Evolutionary conservation across 257 asterid genomes (phyloP), one percentile per base, ranked within the genome.

Genomic region (Solanum sitiens): DNA sequence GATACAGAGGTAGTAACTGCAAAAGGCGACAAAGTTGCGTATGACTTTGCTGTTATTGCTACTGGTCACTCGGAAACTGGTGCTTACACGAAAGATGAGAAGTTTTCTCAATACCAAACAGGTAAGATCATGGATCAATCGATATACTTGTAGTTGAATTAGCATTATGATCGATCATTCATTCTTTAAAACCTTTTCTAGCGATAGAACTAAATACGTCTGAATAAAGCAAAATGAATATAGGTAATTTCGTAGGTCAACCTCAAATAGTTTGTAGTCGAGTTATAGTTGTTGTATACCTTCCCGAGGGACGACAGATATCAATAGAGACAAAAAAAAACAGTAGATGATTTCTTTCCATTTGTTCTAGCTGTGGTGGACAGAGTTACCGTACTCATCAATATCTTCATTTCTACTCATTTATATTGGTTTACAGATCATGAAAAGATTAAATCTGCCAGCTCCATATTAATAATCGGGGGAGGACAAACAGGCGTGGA

Each of bases 401-500:
- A 7, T 70, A 70, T 30, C 68, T 80, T 30, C 30, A 80, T 50
- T 27, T 47, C 23, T 79, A 47, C 40, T 79, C 16, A 27, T 15
- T 12, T 72, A 40, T 70, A 20, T 18, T 68, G 63, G 44, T 30
- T 82, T 25, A 23, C 89, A 87, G 89, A 87, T 50, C 32, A 87
- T 83, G 85, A 83, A 47, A 87, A 37, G 65, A 87, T 87, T 30
- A 71, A 53, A 72, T 71, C 87, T 37, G 30, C 89, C 8, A 16
- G 16, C 37, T 83, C 87, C 65, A 70, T 87, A 70, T 56, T 87
- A 50, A 39, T 87, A 83, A 67, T 87, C 37, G 89, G 89, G 77
- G 89, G 89, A 79, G 89, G 89, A 33, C 89, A 86, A 39, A 87
- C 89, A 21, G 89, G 89, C 4, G 87, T 87, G 59, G 89, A 87